Percentiles rank a stretch among this genome's conserved stretches.
phyloP scores from a whole-genome alignment of 805 yeast genomes.

The Metschnikowia borealis region DNA sequence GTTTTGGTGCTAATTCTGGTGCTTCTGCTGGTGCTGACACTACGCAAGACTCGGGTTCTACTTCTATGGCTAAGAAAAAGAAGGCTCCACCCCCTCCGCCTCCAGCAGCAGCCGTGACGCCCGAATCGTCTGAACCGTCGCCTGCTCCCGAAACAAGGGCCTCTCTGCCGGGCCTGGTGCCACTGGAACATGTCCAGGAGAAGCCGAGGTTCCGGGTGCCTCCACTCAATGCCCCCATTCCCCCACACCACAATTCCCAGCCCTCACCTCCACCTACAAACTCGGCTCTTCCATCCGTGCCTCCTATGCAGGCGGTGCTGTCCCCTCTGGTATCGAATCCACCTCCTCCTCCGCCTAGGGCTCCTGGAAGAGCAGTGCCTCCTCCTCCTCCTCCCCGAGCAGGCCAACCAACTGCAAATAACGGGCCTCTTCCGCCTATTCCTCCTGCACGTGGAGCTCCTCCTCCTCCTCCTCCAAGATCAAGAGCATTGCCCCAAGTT shows the following conservation, averaged over 20 bases:
- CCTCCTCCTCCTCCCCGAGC: slow-evolving; percentile 6
- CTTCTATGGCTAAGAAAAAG: neutral
- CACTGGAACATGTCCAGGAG: neutral
- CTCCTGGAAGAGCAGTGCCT: slow-evolving; percentile 2
- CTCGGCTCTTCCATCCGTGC: no score
- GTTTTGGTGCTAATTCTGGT: no score
- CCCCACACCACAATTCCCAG: neutral
- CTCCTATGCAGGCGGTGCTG: no score
- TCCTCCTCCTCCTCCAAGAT: slow-evolving; percentile 3
- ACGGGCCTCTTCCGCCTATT: neutral
- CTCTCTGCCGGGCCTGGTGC: neutral
- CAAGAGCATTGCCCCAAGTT: neutral
- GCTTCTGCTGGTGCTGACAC: neutral
- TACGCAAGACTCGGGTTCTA: neutral
- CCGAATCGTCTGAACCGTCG: slow-evolving; percentile 1
- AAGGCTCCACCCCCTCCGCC: slow-evolving; percentile 2
- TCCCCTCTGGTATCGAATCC: neutral
- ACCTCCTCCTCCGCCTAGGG: neutral
- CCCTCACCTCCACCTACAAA: neutral
- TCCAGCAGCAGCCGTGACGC: neutral
- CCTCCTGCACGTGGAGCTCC: slow-evolving; percentile 3
- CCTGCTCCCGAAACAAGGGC: slow-evolving; percentile 7
- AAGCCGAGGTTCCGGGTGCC: slow-evolving; percentile 11
- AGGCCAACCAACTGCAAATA: neutral
- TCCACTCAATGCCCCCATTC: slow-evolving; percentile 9